Evolutionary conservation across 192 early-diverging fungal genomes (phyloP), one percentile per base, ranked within the genome.

Genomic region (Mortierella antarctica): DNA sequence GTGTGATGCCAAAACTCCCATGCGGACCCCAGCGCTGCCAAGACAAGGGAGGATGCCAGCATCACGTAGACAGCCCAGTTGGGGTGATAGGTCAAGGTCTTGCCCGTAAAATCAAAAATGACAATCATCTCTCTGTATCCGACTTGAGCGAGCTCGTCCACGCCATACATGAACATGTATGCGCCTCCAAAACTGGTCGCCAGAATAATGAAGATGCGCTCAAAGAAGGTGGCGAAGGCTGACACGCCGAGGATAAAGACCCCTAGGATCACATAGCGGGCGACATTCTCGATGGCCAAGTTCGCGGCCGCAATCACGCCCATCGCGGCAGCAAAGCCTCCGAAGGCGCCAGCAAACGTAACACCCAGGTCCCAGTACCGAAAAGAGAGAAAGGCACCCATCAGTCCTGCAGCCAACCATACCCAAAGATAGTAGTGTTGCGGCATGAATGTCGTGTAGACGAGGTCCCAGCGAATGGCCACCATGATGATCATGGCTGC

Each of bases 111-210:
- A 47, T 80, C 70, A 41, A 80, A 80, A 31, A 80, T 72, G 58
- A 80, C 77, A 57, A 80, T 72, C 69, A 80, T 80, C 44, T 80
- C 77, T 4, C 77, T 57, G 61, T 90, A 82, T 12, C 90, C 90
- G 23, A 84, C 82, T 49, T 86, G 73, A 11, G 63, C 63, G 53
- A 88, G 86, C 61, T 87, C 45, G 46, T 91, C 90, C 5, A 89
- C 63, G 1, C 89, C 90, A 39, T 78, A 74, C 55, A 83, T 67
- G 46, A 90, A 50, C 48, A 84, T 44, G 60, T 86, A 91, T 5
- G 88, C 74, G 57, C 90, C 90, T 6, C 83, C 58, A 55, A 89
- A 83, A n/a, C 82, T 58, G 3, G 88, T 87, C 8, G 78, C 68
- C 47, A 85, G 5, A 46, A 88, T 84, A 14, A 90, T 63, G 64